Evolutionary conservation across 345 rosid genomes (phyloP).

Genomic region (Eucalyptus decipiens): DNA sequence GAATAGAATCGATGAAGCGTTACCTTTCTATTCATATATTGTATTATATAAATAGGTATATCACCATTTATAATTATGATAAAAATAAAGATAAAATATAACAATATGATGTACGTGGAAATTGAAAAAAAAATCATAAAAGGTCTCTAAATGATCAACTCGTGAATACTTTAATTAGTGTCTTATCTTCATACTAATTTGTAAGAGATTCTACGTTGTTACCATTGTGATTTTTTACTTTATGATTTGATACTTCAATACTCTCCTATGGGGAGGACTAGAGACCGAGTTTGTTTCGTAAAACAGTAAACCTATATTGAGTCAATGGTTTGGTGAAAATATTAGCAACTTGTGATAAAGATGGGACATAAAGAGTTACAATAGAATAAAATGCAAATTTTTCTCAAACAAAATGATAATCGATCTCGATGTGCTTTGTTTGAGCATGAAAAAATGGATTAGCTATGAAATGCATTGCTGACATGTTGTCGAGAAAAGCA

Average conservation of each 20-base stretch:
- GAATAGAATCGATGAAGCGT: neutral
- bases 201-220: accelerated
- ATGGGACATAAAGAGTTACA: neutral
- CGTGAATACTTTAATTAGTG: accelerated
- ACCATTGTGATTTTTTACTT: neutral
- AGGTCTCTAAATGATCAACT: accelerated
- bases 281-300: neutral
- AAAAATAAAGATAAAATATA: too few species aligned
- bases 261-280: neutral
- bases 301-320: accelerated
- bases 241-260: neutral
- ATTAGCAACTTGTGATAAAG: too few species aligned
- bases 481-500: accelerated
- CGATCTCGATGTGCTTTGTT: too few species aligned
- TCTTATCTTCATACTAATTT: accelerated
- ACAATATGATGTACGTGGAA: accelerated
- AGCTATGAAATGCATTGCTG: accelerated
- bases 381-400: too few species aligned
- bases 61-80: too few species aligned
- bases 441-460: accelerated
- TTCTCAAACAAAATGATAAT: too few species aligned
- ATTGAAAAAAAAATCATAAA: too few species aligned
- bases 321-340: neutral
- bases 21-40: neutral
- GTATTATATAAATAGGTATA: too few species aligned